These are phyloP conservation scores for Pichia sp. DNA, from an alignment of 1,139 yeast species.

Conservation along the genomic window DNA sequence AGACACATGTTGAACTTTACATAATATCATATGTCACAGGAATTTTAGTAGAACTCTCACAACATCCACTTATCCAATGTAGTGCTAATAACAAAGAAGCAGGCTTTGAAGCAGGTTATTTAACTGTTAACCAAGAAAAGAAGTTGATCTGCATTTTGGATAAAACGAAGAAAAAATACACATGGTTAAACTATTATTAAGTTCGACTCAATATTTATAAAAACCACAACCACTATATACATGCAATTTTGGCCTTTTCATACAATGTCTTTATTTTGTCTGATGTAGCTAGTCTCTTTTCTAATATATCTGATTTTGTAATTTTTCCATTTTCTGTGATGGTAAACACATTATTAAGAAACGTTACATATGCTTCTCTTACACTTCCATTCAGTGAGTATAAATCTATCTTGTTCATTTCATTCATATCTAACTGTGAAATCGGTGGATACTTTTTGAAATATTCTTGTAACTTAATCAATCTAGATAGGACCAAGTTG, in stretches of 20 bases:
- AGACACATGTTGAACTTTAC: constrained; percentile 3
- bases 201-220: too few relatives aligned
- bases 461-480: constrained; percentile 14
- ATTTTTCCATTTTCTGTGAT: constrained; percentile 14
- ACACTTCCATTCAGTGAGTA: constrained; percentile 3
- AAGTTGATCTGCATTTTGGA: constrained; percentile 36
- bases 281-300: constrained; percentile 7
- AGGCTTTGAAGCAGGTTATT: constrained; percentile 1
- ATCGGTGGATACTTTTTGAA: constrained; percentile 17
- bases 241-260: constrained; percentile 11
- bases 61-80: not conserved
- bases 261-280: constrained; percentile 5
- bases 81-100: not conserved
- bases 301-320: constrained; percentile 3
- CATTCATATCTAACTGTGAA: constrained; percentile 13
- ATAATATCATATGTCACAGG: not conserved
- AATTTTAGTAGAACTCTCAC: not conserved
- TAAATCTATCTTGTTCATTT: constrained; percentile 16
- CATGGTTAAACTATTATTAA: constrained; percentile 13
- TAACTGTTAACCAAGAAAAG: constrained; percentile 1
- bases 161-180: constrained; percentile 35
- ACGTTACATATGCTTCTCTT: constrained; percentile 9
- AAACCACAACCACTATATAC: too few relatives aligned
- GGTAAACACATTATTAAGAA: constrained; percentile 3
- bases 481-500: constrained; percentile 15